Conservation (phyloP, 352 stramenopile genomes). For the Phytophthora ramorum region DNA sequence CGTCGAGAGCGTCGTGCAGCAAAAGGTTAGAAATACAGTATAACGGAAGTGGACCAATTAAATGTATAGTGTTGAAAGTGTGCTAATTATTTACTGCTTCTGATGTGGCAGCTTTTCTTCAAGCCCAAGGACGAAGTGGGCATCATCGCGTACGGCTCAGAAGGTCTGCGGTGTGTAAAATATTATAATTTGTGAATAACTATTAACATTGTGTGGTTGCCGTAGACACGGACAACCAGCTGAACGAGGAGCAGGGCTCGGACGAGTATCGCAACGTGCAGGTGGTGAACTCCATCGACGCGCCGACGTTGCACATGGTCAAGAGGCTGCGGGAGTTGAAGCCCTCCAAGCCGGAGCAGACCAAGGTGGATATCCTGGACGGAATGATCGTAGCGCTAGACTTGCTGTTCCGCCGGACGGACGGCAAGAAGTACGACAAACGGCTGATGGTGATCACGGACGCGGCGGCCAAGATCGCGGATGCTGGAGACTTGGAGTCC, state of each 20-base stretch:
- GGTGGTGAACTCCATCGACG: conserved; percentile 69
- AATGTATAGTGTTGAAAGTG: too few relatives aligned
- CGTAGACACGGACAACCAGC: conserved; percentile 78
- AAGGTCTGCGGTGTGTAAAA: conserved; percentile 28
- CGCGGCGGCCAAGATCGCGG: conserved; percentile 62
- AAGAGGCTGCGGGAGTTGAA: conserved; percentile 54
- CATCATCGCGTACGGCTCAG: conserved; percentile 77
- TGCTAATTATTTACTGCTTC: neutral
- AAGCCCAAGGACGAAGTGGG: conserved; percentile 83
- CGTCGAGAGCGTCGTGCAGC: conserved; percentile 70
- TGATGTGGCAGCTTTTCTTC: conserved; percentile 64
- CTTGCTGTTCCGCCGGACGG: conserved; percentile 74
- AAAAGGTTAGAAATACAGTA: conserved; percentile 62
- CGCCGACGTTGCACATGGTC: conserved; percentile 67
- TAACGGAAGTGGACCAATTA: too few relatives aligned
- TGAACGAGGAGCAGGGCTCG: conserved; percentile 74
- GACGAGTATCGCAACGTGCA: conserved; percentile 68
- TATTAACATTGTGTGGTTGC: neutral
- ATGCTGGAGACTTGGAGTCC: conserved; percentile 68
- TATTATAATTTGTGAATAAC: neutral
- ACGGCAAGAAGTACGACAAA: conserved; percentile 84
- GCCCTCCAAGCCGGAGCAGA: conserved; percentile 24
- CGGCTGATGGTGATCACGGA: conserved; percentile 82
- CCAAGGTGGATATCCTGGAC: conserved; percentile 79
- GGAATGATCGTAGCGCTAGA: conserved; percentile 86